phyloP scores from a whole-genome alignment of 768 basidiomycete species.

The Cystofilobasidium capitatum region DNA sequence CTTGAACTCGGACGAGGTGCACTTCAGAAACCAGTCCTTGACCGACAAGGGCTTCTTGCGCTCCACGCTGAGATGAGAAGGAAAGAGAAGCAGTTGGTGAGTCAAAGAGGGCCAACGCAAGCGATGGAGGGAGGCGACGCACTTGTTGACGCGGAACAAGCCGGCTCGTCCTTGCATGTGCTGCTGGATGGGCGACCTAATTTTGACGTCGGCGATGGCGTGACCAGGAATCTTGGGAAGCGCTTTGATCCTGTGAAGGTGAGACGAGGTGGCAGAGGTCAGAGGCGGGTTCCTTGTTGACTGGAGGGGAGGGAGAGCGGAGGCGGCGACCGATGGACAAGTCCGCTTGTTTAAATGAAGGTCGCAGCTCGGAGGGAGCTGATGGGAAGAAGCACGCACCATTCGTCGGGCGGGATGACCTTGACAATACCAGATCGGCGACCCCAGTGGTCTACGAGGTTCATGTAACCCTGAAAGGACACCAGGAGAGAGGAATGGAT shows the following conservation, averaged over 20 bases:
- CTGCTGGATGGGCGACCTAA: slow-evolving; percentile 86
- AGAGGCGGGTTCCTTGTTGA: neutral
- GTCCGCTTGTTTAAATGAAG: neutral
- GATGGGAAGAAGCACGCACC: slow-evolving; percentile 48
- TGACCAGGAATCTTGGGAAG: slow-evolving; percentile 61
- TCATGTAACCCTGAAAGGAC: slow-evolving; percentile 77
- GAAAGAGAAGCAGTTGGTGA: neutral
- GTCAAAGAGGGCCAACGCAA: neutral
- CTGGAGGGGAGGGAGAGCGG: neutral
- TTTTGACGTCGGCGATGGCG: slow-evolving; percentile 60
- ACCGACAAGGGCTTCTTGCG: slow-evolving; percentile 35
- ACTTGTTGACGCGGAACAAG: slow-evolving; percentile 76
- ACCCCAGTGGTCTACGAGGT: slow-evolving; percentile 80
- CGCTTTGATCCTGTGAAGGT: slow-evolving; percentile 51
- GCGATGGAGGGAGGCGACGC: neutral
- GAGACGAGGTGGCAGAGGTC: neutral
- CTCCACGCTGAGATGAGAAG: slow-evolving; percentile 20
- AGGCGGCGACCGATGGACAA: neutral
- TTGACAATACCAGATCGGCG: slow-evolving; percentile 85
- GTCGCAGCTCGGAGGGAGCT: neutral
- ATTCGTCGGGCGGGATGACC: slow-evolving; percentile 88
- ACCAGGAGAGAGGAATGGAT: slow-evolving; percentile 36
- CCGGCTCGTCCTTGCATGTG: slow-evolving; percentile 77
- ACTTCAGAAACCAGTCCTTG: slow-evolving; percentile 39
- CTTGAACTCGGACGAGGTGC: slow-evolving; percentile 19